Conservation (phyloP, 1,284 basidiomycete genomes). For the Moniliella sp. region DNA sequence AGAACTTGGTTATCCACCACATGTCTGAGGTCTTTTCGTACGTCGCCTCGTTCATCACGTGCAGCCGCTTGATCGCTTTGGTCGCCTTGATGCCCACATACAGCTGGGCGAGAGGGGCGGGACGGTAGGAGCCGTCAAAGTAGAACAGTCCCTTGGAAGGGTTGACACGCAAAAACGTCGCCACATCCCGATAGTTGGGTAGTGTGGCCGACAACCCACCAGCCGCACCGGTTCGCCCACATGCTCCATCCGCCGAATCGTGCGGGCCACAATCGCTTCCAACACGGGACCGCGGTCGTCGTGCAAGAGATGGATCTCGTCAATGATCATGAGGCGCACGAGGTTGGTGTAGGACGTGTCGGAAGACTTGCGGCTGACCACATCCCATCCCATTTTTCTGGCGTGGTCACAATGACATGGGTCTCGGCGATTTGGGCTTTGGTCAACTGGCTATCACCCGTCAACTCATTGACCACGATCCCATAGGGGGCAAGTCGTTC, state of each 20-base stretch:
- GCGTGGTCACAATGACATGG: slow-evolving; percentile 94
- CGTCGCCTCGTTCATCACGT: slow-evolving; percentile 95
- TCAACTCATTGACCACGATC: slow-evolving; percentile 78
- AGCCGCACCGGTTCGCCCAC: slow-evolving; percentile 62
- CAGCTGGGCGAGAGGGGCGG: slow-evolving; percentile 83
- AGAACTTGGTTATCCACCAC: slow-evolving; percentile 37
- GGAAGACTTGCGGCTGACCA: slow-evolving; percentile 83
- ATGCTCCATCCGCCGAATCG: slow-evolving; percentile 77
- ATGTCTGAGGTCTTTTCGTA: slow-evolving; percentile 57
- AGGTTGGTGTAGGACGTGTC: slow-evolving; percentile 93
- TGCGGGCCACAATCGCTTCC: slow-evolving; percentile 72
- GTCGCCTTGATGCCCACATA: slow-evolving; percentile 96
- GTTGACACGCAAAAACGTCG: slow-evolving; percentile 86
- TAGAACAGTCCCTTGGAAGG: slow-evolving; percentile 79
- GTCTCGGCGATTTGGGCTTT: slow-evolving; percentile 93
- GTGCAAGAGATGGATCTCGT: slow-evolving; percentile 90
- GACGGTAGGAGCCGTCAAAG: slow-evolving; percentile 74
- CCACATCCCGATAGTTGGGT: slow-evolving; percentile 96
- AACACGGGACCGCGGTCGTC: slow-evolving; percentile 98
- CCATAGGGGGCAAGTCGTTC: slow-evolving; percentile 61
- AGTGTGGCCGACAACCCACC: slow-evolving; percentile 88
- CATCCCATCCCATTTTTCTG: slow-evolving; percentile 97
- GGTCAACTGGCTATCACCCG: slow-evolving; percentile 90
- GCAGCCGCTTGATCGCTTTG: slow-evolving; percentile 94
- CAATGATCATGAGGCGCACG: slow-evolving; percentile 85